Conservation (phyloP, 192 early-diverging fungal genomes). For the Backusella liffmaniae region DNA sequence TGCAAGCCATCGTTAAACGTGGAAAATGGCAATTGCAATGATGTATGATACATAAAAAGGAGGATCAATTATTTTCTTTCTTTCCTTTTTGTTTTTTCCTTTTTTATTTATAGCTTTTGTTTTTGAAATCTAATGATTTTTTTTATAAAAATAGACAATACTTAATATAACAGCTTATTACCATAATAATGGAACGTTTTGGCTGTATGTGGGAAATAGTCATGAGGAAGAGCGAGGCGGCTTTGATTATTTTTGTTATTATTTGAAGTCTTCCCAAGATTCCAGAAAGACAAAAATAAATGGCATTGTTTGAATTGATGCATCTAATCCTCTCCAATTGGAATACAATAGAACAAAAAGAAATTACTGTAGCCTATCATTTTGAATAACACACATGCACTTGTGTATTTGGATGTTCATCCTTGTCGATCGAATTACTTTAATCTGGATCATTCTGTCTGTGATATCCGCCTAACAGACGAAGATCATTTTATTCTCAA, state of each 20-base stretch:
- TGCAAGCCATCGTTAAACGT: neutral
- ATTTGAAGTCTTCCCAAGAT: neutral
- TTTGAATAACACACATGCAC: neutral
- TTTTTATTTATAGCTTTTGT: neutral
- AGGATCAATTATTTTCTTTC: neutral
- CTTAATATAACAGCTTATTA: neutral
- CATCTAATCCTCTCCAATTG: neutral
- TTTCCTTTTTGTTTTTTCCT: slow-evolving; percentile 5
- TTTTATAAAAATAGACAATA: neutral
- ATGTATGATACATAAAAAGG: slow-evolving; percentile 3
- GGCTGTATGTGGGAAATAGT: neutral
- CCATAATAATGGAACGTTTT: neutral
- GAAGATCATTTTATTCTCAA: neutral
- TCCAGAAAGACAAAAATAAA: slow-evolving; percentile 1
- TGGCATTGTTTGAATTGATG: neutral
- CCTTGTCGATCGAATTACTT: neutral
- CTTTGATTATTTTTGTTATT: neutral
- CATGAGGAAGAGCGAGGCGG: neutral
- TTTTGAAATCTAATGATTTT: neutral
- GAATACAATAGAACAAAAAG: neutral
- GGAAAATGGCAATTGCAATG: neutral
- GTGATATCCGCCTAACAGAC: neutral
- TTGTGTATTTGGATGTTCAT: neutral
- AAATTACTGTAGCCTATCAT: neutral
- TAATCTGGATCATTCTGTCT: neutral